Evolutionary conservation across 352 stramenopile genomes (phyloP).

Genomic region (Globisporangium nodosum): DNA sequence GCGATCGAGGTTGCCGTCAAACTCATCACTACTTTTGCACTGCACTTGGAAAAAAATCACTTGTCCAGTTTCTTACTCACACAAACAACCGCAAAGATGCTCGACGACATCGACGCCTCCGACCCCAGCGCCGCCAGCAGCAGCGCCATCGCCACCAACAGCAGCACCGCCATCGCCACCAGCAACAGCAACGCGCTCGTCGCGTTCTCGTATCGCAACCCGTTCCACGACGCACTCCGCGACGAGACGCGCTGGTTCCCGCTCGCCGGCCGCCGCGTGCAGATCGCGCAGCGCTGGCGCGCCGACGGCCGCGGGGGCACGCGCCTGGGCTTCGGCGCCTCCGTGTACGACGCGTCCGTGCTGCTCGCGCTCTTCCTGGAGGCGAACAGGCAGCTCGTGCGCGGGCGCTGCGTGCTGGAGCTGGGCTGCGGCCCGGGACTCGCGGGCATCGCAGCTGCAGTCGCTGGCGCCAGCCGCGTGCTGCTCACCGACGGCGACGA

Average conservation of each 20-base stretch:
- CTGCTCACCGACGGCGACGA: conserved; percentile 71
- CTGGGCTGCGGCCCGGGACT: conserved; percentile 70
- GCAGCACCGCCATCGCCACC: too few relatives aligned
- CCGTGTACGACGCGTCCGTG: conserved; percentile 77
- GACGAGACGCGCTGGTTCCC: conserved; percentile 62
- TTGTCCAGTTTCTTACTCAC: too few relatives aligned
- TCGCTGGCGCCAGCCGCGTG: conserved; percentile 37
- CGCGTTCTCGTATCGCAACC: conserved; percentile 67
- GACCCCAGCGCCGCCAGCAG: too few relatives aligned
- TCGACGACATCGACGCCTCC: too few relatives aligned
- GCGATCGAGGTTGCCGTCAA: too few relatives aligned
- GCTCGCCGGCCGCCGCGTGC: conserved; percentile 46
- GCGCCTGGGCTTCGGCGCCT: conserved; percentile 67
- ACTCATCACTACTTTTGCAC: too few relatives aligned
- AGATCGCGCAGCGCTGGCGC: conserved; percentile 77
- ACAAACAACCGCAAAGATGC: too few relatives aligned
- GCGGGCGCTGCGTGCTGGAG: conserved; percentile 59
- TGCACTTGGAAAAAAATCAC: too few relatives aligned
- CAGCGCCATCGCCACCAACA: too few relatives aligned
- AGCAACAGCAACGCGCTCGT: conserved; percentile 27
- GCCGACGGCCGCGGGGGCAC: conserved; percentile 70
- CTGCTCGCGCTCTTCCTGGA: conserved; percentile 77
- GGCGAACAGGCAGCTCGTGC: conserved; percentile 37
- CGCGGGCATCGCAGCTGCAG: conserved; percentile 58
- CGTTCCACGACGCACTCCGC: conserved; percentile 68